Base-by-base conservation (phyloP, 768 basidiomycete genomes). In the Polyporus arcularius region DNA sequence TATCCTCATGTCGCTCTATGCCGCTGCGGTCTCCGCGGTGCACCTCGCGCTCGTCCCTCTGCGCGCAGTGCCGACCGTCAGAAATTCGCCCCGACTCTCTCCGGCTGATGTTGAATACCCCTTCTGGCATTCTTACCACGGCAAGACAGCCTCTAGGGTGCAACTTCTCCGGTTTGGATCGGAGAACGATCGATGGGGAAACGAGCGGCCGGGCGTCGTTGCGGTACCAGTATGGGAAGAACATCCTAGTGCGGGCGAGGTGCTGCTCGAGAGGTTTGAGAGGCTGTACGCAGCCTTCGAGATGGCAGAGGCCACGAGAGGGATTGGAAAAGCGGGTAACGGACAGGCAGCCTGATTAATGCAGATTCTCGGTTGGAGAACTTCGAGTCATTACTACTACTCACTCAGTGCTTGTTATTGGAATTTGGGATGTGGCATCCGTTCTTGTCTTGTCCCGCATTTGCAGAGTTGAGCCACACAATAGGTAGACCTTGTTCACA, bases 31-130 rank as follows among this genome's bases (percentile, higher is more conserved):
- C 60, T 80, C 88, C 7, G 79, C 84, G 1, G 84, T 87, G 5
- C 83, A 93, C 70, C 70, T 88, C n/a, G 75, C 82, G 0, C 81
- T 94, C n/a, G 81, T 81, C 15, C 82, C 86, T 3, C 63, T 86
- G 0, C 65, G 74, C 21, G 80, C 78, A 66, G 71, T 90, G 61
- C 79, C 85, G 35, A 60, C 59, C 58, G 56, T 57, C 31, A 49
- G n/a, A 65, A 62, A 68, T 76, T 26, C 18, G 62, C 6, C 55
- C 49, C 42, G 55, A 49, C 12, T 53, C 39, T 2, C 41, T 52
- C 43, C 70, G 45, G 54, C 49, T 9, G 60, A 63, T 43, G 49
- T 68, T 61, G 62, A 48, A 57, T 67, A 39, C 63, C 64, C 49
- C 42, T 31, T 5, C 42, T 63, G 62, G 62, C 62, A 63, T 54